These are phyloP conservation scores for Podospora pseudocomata DNA, from an alignment of 495 filamentous ascomycete species.

Conservation along the genomic window DNA sequence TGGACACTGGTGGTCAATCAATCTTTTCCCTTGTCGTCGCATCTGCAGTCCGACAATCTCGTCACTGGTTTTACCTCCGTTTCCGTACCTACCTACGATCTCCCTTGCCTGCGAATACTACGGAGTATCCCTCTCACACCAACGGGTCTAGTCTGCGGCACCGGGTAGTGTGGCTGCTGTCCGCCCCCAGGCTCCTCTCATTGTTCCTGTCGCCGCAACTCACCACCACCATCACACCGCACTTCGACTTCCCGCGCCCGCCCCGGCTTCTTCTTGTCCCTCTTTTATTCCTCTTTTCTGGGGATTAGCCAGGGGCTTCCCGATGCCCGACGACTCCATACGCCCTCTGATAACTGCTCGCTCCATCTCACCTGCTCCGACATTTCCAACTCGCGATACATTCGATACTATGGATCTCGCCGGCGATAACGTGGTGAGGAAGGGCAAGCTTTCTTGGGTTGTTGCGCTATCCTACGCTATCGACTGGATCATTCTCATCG, in stretches of 20 bases:
- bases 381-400: slow-evolving; percentile 18
- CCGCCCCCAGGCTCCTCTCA: not conserved
- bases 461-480: slow-evolving; percentile 43
- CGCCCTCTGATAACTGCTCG: slow-evolving; percentile 26
- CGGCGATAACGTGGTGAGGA: slow-evolving; percentile 18
- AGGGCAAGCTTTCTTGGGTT: slow-evolving; percentile 27
- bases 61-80: not conserved
- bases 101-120: not conserved
- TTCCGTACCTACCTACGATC: not conserved
- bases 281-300: not conserved
- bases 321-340: slow-evolving; percentile 35
- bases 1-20: slow-evolving; percentile 3
- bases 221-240: not conserved
- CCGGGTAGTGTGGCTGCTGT: not conserved
- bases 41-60: not conserved
- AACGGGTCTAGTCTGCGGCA: not conserved
- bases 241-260: not conserved
- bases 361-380: slow-evolving; percentile 23
- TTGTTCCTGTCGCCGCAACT: slow-evolving; percentile 10
- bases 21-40: not conserved
- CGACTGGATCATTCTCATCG: slow-evolving; percentile 46
- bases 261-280: not conserved
- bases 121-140: not conserved
- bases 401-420: slow-evolving; percentile 25
- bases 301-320: slow-evolving; percentile 12